Percentiles rank a stretch among this genome's conserved stretches.
Evolutionary conservation across 176 grass and related monocot species (phyloP).

Genomic region (Cymbopogon citratus): DNA sequence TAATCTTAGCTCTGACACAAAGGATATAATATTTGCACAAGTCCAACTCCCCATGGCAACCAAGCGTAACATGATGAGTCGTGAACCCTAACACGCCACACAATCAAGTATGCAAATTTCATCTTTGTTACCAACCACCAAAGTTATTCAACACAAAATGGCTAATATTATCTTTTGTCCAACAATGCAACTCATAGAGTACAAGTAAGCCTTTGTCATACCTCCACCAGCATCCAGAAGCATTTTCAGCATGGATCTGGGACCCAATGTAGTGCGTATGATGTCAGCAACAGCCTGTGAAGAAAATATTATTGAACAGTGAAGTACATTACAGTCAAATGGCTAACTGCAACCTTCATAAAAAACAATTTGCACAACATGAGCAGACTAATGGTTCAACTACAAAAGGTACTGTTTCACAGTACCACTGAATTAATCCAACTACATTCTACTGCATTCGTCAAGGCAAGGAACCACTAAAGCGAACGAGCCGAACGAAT

Average conservation of each 20-base stretch:
- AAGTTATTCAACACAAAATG: neutral
- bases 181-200: neutral
- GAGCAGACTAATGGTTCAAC: neutral
- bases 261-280: slow-evolving; percentile 88
- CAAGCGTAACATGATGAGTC: neutral
- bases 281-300: slow-evolving; percentile 91
- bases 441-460: neutral
- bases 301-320: slow-evolving; percentile 16
- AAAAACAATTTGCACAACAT: neutral
- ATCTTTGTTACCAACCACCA: neutral
- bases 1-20: neutral
- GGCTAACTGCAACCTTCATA: neutral
- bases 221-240: slow-evolving; percentile 91
- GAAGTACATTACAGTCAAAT: neutral
- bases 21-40: too few species aligned
- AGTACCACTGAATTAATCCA: neutral
- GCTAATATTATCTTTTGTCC: neutral
- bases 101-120: neutral
- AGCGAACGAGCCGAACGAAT: neutral
- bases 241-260: slow-evolving; percentile 99
- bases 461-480: neutral
- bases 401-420: neutral
- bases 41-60: too few species aligned
- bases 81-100: neutral
- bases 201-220: slow-evolving; percentile 9